Evolutionary conservation across 495 filamentous ascomycete genomes (phyloP), one percentile per base, ranked within the genome.

Genomic region (Viridothelium virens): DNA sequence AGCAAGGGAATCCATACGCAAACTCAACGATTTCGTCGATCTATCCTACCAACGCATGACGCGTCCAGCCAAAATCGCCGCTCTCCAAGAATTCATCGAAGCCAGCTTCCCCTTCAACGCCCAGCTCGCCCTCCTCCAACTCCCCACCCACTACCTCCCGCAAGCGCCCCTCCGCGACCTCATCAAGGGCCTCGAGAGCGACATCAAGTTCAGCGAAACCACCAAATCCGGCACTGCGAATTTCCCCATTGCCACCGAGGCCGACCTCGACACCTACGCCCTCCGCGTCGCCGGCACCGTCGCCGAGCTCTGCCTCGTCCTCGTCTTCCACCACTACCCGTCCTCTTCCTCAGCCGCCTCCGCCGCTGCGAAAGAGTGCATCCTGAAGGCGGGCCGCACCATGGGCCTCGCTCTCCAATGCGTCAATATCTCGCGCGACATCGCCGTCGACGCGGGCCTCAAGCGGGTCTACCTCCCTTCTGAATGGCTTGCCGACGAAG

Each of bases 371-470:
- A 48, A 65, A 56, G 56, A 63, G 56, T 37, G 44, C 38, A 68
- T 74, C 5, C 70, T 84, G 2, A 63, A 73, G 9, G 80, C 85
- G 4, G 85, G 84, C 6, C 74, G 77, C 5, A 78, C 76, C 1
- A 89, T 89, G 87, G 87, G 87, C 0, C 78, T 85, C 50, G 86
- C 87, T 18, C 73, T 90, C 38, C 87, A 90, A 67, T 88, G 85
- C 68, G 80, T 89, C 63, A 90, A 89, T 66, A 88, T 90, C 67
- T 84, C 87, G 36, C 84, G 87, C 7, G 87, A 90, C 68, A 85
- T 89, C 31, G 66, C 72, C 9, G 82, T 84, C 4, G 87, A 89
- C 72, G 83, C 87, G 1, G 72, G 71, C 9, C 84, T 87, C 46
- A 77, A 77, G 0, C 80, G 87, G 4, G 85, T 87, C 5, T 90